Conservation (phyloP, 371 early-diverging fungal species). For the Phascolomyces articulosus region DNA sequence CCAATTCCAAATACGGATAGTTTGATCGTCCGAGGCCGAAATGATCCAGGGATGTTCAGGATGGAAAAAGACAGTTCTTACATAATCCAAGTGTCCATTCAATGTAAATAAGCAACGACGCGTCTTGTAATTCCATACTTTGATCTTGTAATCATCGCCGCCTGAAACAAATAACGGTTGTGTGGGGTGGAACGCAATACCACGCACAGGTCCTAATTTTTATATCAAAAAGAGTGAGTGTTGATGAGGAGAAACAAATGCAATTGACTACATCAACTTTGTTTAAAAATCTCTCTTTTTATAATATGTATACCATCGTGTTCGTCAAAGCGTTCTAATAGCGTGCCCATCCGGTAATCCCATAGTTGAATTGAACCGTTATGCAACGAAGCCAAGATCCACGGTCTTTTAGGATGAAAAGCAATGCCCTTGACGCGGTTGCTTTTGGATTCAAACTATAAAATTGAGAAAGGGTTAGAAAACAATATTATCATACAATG, state of each 20-base stretch:
- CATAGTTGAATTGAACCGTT: slow-evolving; percentile 98
- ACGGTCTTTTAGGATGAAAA: slow-evolving; percentile 98
- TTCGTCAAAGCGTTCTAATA: slow-evolving; percentile 96
- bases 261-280: too few species aligned
- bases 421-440: slow-evolving; percentile 97
- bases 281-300: too few species aligned
- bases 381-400: slow-evolving; percentile 97
- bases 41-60: slow-evolving; percentile 99
- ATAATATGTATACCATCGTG: slow-evolving; percentile 90
- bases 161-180: slow-evolving; percentile 98
- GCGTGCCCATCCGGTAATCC: slow-evolving; percentile 99
- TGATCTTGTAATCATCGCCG: slow-evolving; percentile 99
- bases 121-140: slow-evolving; percentile 99
- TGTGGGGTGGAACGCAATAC: slow-evolving; percentile 96
- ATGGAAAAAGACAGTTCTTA: slow-evolving; percentile 98
- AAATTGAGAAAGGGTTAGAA: background rate
- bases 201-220: slow-evolving; percentile 94
- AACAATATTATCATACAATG: too few species aligned
- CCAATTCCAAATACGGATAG: slow-evolving; percentile 99
- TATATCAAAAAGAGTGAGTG: background rate
- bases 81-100: slow-evolving; percentile 98
- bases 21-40: slow-evolving; percentile 98
- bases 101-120: slow-evolving; percentile 94
- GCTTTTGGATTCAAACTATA: slow-evolving; percentile 97
- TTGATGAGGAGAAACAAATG: too few species aligned